Evolutionary conservation across 129 eudicot genomes (phyloP).

Genomic region (Artemisia tridentata): DNA sequence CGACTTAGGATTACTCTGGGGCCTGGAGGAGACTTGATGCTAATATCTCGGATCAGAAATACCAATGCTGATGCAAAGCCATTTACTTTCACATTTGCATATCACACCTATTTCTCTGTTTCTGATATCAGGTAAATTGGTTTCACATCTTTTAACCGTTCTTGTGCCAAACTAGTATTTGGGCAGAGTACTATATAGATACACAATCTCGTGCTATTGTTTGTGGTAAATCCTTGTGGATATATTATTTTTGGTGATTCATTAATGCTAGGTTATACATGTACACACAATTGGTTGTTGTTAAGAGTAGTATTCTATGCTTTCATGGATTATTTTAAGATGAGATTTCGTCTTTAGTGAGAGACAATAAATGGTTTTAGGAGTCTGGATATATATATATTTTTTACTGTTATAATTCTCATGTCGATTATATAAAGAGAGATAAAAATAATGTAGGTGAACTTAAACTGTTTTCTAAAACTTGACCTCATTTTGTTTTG

Average conservation of each 20-base stretch:
- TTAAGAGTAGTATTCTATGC: too few relatives aligned
- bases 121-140: slow-evolving; percentile 81
- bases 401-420: slow-evolving; percentile 6
- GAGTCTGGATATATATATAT: neutral
- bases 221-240: neutral
- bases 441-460: neutral
- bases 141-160: slow-evolving; percentile 2
- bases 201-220: neutral
- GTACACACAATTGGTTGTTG: neutral
- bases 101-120: slow-evolving; percentile 86
- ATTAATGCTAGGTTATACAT: slow-evolving; percentile 12
- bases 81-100: slow-evolving; percentile 81
- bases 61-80: slow-evolving; percentile 69
- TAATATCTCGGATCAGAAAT: slow-evolving; percentile 89
- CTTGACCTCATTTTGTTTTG: neutral
- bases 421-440: neutral
- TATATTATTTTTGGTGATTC: slow-evolving; percentile 14
- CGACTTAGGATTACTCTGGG: slow-evolving; percentile 78
- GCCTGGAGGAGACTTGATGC: slow-evolving; percentile 81
- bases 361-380: neutral
- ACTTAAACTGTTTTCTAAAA: neutral
- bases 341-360: neutral
- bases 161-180: neutral
- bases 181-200: slow-evolving; percentile 4
- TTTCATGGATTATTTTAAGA: neutral